These are phyloP conservation scores for Trichosporon faecale DNA, from an alignment of 1,284 basidiomycete genomes.

Conservation along the genomic window DNA sequence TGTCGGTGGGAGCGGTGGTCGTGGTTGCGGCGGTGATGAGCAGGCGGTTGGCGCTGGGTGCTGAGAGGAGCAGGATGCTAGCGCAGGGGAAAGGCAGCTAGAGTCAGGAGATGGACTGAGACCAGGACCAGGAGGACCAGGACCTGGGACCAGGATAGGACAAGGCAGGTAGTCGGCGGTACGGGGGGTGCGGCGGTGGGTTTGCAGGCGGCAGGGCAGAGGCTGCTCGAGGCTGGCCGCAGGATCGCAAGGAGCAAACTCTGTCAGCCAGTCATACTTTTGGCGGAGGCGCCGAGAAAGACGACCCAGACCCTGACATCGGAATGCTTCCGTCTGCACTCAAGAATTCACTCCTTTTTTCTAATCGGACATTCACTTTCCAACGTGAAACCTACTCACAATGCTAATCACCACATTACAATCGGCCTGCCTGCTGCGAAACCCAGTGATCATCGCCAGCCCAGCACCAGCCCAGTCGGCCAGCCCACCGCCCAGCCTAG, in stretches of 20 bases:
- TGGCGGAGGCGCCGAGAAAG: constrained; percentile 4
- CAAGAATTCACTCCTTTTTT: neutral
- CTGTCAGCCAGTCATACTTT: constrained; percentile 1
- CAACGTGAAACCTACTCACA: neutral
- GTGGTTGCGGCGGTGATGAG: neutral
- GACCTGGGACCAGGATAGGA: neutral
- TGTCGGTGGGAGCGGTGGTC: neutral
- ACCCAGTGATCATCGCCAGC: neutral
- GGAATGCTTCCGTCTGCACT: constrained; percentile 1
- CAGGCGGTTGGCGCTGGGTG: neutral
- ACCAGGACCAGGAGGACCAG: neutral
- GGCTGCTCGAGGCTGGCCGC: neutral
- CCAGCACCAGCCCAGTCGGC: too few relatives aligned
- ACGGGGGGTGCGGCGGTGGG: neutral
- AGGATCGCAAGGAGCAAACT: neutral
- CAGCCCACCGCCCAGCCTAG: neutral
- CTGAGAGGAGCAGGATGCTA: neutral
- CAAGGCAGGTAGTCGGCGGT: neutral
- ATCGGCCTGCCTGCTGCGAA: neutral
- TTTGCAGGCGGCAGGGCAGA: neutral
- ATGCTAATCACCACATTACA: neutral
- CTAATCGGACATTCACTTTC: neutral
- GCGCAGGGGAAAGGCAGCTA: neutral
- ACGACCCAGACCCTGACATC: neutral
- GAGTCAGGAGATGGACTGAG: constrained; percentile 5